Evolutionary conservation across 345 rosid species (phyloP), one percentile per base, ranked within the genome.

Genomic region (Euphorbia tirucalli): DNA sequence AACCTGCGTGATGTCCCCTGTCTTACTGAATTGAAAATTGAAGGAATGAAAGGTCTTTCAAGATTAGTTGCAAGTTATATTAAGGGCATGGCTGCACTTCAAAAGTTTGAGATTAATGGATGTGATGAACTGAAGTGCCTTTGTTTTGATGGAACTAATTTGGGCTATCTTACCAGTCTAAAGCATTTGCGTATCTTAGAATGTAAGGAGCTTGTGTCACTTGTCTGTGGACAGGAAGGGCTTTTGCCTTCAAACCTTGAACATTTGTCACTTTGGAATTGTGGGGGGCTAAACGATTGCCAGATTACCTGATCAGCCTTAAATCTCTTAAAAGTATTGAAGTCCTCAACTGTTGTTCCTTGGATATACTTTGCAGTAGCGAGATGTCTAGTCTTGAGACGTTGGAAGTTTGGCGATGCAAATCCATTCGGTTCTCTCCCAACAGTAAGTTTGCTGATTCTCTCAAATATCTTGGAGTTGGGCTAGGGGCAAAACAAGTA

Each of bases 291-390:
- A 69, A 32, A 64, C 72, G 61, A 71, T 76, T 82, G 7, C 87
- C 84, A 16, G 72, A 75, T 68, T 3, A 73, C 69, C 5, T 84
- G 11, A 52, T 55, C 32, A 71, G 70, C 7, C 77, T 82, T 77
- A 43, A 66, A 13, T 74, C 80, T 60, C 84, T 84, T 25, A 24
- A 16, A 4, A 41, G 1, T 41, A 11, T 37, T 37, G 41, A 37
- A 8, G 3, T 3, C 41, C 41, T 41, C 9, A 11, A 41, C 44
- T 41, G 44, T 11, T 11, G 10, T 41, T 41, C 44, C 5, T 41
- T 41, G 11, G 44, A 41, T 7, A 11, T 41, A 7, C 44, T 41
- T 41, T 46, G 1, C 19, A 2, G 14, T 46, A 15, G 52, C 14
- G 52, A 46, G 52, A 46, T 46, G 52, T 5, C 52, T 13, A 46